Conservation (phyloP, 2,329 filamentous ascomycete species). For the Xylariaceae sp. region DNA sequence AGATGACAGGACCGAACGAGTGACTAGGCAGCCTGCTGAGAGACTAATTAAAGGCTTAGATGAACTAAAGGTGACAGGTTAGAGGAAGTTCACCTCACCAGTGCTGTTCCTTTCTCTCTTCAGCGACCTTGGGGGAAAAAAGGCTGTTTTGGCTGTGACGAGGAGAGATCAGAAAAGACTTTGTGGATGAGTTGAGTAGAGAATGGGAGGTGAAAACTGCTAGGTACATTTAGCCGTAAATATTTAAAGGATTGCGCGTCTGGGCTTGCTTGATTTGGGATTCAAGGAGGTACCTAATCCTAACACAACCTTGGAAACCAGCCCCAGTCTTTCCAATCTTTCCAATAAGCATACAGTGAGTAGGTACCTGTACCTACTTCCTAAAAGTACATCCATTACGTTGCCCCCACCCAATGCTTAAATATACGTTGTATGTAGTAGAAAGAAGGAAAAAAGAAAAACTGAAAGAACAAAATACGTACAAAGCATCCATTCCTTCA, state of each 20-base stretch:
- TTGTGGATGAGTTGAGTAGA: neutral
- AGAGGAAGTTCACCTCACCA: constrained; percentile 6
- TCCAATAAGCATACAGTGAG: no score
- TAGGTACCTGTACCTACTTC: no score
- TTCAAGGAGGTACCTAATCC: neutral
- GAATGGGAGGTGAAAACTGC: neutral
- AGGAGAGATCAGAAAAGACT: constrained; percentile 6
- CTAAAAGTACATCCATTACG: neutral
- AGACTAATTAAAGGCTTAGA: constrained; percentile 28
- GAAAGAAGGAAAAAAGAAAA: no score
- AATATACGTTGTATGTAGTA: no score
- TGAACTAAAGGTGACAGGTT: constrained; percentile 12
- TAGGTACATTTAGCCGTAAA: neutral
- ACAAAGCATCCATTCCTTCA: neutral
- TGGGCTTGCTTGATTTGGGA: neutral
- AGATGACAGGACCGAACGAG: constrained; percentile 24
- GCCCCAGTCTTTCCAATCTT: neutral
- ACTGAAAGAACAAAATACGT: no score
- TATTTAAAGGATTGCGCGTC: neutral
- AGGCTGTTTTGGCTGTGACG: constrained; percentile 7
- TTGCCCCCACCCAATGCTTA: neutral
- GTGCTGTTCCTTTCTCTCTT: constrained; percentile 20
- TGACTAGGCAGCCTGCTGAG: constrained; percentile 34
- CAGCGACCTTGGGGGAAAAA: constrained; percentile 10
- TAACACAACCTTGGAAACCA: neutral